Percentiles rank a stretch among this genome's conserved stretches.
phyloP scores from a whole-genome alignment of 495 filamentous ascomycete species.

The Bryoglossum gracile region DNA sequence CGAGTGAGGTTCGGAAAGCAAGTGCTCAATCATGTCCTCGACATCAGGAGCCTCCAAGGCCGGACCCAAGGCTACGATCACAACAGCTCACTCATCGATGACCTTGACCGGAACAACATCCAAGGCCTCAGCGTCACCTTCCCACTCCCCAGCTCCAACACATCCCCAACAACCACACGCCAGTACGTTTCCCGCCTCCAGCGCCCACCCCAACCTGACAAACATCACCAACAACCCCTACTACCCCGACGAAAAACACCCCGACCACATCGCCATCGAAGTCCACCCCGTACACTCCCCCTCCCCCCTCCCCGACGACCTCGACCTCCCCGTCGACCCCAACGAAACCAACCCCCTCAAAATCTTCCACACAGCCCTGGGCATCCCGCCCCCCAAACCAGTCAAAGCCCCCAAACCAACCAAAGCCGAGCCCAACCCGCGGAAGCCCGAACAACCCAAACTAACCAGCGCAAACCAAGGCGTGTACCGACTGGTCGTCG shows the following conservation, averaged over 20 bases:
- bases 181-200: background rate
- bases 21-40: too few species aligned
- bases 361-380: conserved; percentile 13
- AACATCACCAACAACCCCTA: background rate
- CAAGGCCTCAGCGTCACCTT: background rate
- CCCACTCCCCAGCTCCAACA: background rate
- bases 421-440: conserved; percentile 1
- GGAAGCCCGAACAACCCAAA: conserved; percentile 2
- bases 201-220: background rate
- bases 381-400: conserved; percentile 8
- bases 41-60: background rate
- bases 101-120: background rate
- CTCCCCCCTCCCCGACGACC: too few species aligned
- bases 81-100: too few species aligned
- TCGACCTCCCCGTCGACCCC: background rate
- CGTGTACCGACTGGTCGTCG: conserved; percentile 16
- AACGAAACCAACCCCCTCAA: background rate
- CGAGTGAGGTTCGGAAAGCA: too few species aligned
- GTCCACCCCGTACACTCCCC: background rate
- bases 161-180: background rate
- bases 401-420: conserved; percentile 1
- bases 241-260: background rate
- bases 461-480: conserved; percentile 12
- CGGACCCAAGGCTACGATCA: too few species aligned
- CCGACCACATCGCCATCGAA: background rate